phyloP scores from a whole-genome alignment of 495 filamentous ascomycete species.

The Penicillium egyptiacum region DNA sequence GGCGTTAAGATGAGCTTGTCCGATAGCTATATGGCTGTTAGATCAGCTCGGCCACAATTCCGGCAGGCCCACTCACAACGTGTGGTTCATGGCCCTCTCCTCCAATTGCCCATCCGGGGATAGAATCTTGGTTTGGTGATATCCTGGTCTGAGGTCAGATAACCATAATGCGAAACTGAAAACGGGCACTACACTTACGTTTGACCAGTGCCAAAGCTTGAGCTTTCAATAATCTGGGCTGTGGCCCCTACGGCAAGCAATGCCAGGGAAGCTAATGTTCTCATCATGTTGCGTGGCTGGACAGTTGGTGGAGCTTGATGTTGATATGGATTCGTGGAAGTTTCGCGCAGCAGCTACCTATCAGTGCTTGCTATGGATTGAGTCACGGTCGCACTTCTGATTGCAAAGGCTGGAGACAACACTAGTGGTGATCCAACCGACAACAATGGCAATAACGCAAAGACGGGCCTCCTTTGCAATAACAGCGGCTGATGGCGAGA shows the following conservation, averaged over 20 bases:
- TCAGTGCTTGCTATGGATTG: conserved; percentile 11
- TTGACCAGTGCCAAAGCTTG: conserved; percentile 72
- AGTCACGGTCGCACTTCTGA: conserved; percentile 32
- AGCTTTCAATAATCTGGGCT: conserved; percentile 64
- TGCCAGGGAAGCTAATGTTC: conserved; percentile 35
- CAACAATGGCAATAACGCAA: conserved; percentile 50
- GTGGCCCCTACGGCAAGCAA: conserved; percentile 56
- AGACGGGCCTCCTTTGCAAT: conserved; percentile 47
- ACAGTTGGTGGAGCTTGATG: conserved; percentile 9
- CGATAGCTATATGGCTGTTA: conserved; percentile 56
- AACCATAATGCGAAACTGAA: not conserved
- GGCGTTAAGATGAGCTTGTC: conserved; percentile 93
- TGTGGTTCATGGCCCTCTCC: conserved; percentile 71
- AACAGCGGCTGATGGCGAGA: conserved; percentile 46
- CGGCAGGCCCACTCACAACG: conserved; percentile 41
- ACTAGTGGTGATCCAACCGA: conserved; percentile 50
- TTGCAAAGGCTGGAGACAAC: conserved; percentile 45
- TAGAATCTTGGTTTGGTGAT: conserved; percentile 53
- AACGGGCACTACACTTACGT: conserved; percentile 47
- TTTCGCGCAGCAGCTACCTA: conserved; percentile 10
- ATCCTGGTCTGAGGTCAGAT: conserved; percentile 46
- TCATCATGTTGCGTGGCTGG: conserved; percentile 40
- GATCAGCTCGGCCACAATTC: not conserved
- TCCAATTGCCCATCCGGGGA: conserved; percentile 66
- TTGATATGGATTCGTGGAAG: not conserved